Base-by-base conservation (phyloP, 2,329 filamentous ascomycete species). In the Exophiala sp. region DNA sequence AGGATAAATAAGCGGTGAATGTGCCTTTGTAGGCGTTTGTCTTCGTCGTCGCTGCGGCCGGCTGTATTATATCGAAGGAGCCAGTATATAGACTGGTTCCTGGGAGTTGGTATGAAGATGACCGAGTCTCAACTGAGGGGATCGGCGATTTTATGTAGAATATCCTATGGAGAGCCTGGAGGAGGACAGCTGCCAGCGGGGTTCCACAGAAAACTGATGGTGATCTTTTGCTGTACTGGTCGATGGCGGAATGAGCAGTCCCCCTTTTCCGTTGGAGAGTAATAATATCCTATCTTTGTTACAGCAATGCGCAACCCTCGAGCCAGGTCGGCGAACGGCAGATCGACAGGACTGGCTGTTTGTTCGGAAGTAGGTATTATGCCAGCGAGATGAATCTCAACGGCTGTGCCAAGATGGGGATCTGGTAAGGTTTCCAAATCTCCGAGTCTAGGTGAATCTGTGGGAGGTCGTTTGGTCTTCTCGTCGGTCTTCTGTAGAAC, bases 71-170 rank as follows among this genome's bases (percentile, higher is more conserved):
- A 40, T 23, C n/a, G 21, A 21, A 30, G 23, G 22, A n/a, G 4
- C 45, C 45, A 51, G 40, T 34, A 35, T 40, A 35, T 39, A 48
- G 34, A 40, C 48, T 46, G 48, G 52, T 55, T 46, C 44, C 48
- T 46, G 22, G 30, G 22, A 47, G n/a, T n/a, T 41, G 10, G 27
- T 52, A 32, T 43, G 41, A 50, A 43, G 41, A 44, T 52, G 48
- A 48, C 45, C 49, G 52, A 34, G 52, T 24, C 32, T 44, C 45
- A 39, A n/a, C 40, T 22, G 37, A 55, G 56, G 52, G 44, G 56
- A 58, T 58, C 56, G 48, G 53, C 56, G 51, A 56, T 14, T 51
- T 58, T 58, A 58, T 56, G 56, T 58, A 58, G 48, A 40, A 37
- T 46, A 41, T 46, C 32, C 39, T 55, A 49, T 55, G 56, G 51